These are phyloP conservation scores for Medicago ruthenica DNA, from an alignment of 306 rosid species.

Conservation along the genomic window DNA sequence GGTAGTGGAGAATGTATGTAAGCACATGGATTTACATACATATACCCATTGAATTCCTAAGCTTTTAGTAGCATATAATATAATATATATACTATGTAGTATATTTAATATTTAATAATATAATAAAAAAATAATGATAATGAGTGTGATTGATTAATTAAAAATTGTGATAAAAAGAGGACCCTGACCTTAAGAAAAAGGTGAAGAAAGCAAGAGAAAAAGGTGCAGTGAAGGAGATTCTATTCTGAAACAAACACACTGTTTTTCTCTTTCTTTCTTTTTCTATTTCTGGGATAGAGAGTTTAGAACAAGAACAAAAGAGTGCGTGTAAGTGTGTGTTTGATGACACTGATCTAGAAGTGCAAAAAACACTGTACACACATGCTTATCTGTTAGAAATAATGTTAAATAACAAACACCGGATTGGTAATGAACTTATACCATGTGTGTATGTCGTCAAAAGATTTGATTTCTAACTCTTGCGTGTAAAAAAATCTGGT, in stretches of 20 bases:
- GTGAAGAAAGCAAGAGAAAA: constrained; percentile 34
- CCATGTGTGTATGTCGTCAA: too few species aligned
- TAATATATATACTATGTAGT: background rate
- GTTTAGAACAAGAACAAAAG: background rate
- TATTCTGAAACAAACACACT: constrained; percentile 32
- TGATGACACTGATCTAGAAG: background rate
- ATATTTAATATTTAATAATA: too few species aligned
- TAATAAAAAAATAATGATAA: background rate
- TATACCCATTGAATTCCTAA: constrained; percentile 6
- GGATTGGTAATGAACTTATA: too few species aligned
- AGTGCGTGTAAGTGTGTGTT: constrained; percentile 5
- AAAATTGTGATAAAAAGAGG: constrained; percentile 19
- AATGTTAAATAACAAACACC: too few species aligned
- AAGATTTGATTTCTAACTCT: too few species aligned
- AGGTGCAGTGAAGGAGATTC: constrained; percentile 35
- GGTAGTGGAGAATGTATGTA: constrained; percentile 41
- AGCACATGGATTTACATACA: constrained; percentile 7
- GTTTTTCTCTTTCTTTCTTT: constrained; percentile 17
- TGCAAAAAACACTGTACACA: background rate
- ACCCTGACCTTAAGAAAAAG: constrained; percentile 50
- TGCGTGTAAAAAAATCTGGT: too few species aligned
- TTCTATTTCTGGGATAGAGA: background rate
- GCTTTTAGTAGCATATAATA: constrained; percentile 8
- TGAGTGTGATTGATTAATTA: background rate
- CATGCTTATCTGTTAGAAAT: constrained; percentile 5